Evolutionary conservation across 768 basidiomycete genomes (phyloP).

Genomic region (Lactifluus piperatus): DNA sequence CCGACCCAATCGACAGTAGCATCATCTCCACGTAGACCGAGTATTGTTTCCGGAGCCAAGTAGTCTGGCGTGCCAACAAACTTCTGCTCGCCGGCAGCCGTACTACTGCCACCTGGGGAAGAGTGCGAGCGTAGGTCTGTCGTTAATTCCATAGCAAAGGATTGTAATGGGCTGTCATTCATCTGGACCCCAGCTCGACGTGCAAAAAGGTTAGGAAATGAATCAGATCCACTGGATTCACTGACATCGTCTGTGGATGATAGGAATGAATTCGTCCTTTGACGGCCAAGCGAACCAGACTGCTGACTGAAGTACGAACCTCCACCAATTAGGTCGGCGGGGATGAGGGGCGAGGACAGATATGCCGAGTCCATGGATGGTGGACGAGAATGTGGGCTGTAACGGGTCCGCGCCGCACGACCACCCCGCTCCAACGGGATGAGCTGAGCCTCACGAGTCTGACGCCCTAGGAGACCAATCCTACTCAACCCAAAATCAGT

Average conservation of each 20-base stretch:
- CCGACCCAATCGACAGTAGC: slow-evolving; percentile 94
- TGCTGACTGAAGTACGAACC: slow-evolving; percentile 79
- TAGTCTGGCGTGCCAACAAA: slow-evolving; percentile 99
- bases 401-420: slow-evolving; percentile 38
- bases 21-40: slow-evolving; percentile 92
- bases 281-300: slow-evolving; percentile 47
- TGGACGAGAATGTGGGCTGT: slow-evolving; percentile 66
- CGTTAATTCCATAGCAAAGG: slow-evolving; percentile 78
- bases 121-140: slow-evolving; percentile 78
- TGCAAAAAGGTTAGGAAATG: slow-evolving; percentile 39
- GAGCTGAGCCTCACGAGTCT: slow-evolving; percentile 59
- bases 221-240: slow-evolving; percentile 83
- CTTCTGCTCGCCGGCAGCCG: slow-evolving; percentile 80
- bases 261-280: slow-evolving; percentile 58
- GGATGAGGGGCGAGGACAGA: slow-evolving; percentile 65
- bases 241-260: slow-evolving; percentile 69
- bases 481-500: slow-evolving; percentile 97
- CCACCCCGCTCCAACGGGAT: slow-evolving; percentile 26
- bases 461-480: slow-evolving; percentile 96
- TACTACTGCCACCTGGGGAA: slow-evolving; percentile 41
- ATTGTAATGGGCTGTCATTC: slow-evolving; percentile 72
- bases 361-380: slow-evolving; percentile 77
- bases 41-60: slow-evolving; percentile 89
- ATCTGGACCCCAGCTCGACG: slow-evolving; percentile 33
- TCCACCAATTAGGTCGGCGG: slow-evolving; percentile 44